phyloP scores from a whole-genome alignment of 768 basidiomycete genomes.

The Hericium erinaceus region DNA sequence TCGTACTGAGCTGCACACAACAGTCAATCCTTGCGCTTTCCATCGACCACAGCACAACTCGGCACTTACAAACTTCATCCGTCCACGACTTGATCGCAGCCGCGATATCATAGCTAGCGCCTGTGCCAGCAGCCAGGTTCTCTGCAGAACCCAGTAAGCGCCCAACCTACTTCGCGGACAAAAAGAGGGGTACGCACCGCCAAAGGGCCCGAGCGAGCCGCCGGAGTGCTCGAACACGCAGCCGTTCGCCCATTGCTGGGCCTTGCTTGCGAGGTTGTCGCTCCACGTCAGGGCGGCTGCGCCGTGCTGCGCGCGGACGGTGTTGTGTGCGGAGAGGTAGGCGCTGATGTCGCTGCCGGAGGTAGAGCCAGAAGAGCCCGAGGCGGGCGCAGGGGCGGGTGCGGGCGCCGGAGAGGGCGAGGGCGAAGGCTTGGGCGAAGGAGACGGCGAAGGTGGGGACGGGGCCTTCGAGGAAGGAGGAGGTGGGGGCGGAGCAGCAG shows the following conservation, averaged over 20 bases:
- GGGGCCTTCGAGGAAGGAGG: background rate
- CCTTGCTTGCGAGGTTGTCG: constrained; percentile 46
- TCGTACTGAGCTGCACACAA: constrained; percentile 41
- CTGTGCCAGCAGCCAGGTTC: constrained; percentile 71
- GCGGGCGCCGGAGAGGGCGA: constrained; percentile 6
- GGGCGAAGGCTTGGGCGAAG: constrained; percentile 3
- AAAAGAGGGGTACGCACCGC: constrained; percentile 31
- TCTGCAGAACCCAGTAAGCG: constrained; percentile 28
- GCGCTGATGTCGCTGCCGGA: constrained; percentile 32
- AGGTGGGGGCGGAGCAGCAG: constrained; percentile 6
- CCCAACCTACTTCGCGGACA: background rate
- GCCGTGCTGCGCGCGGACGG: constrained; percentile 51
- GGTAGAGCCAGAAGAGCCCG: background rate
- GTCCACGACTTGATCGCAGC: constrained; percentile 52
- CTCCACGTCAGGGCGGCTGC: constrained; percentile 60
- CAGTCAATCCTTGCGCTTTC: background rate
- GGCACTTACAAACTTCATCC: constrained; percentile 52
- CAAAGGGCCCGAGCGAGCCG: constrained; percentile 52
- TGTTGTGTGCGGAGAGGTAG: constrained; percentile 57
- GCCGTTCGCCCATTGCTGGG: constrained; percentile 58
- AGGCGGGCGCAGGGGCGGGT: background rate
- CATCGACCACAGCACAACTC: background rate
- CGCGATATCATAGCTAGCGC: constrained; percentile 36
- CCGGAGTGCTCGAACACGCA: constrained; percentile 67
- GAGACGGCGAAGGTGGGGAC: background rate